Percentiles rank a stretch among this genome's conserved stretches.
Evolutionary conservation across 768 basidiomycete species (phyloP).

Genomic region (Tylopilus sp.): DNA sequence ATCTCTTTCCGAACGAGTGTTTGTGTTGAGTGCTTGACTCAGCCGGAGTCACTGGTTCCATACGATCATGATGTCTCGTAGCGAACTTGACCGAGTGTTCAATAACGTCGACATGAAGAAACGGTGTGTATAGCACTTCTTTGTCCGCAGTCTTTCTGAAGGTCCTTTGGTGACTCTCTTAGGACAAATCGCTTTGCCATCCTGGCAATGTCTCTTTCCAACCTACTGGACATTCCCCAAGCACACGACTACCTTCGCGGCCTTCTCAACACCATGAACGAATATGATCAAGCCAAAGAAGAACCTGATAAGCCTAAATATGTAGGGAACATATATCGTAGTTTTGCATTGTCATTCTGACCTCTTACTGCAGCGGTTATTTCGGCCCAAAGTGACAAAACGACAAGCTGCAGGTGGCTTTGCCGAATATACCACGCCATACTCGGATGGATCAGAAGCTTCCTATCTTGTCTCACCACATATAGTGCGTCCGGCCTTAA

Average conservation of each 20-base stretch:
- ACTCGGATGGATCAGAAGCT: constrained; percentile 56
- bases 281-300: constrained; percentile 72
- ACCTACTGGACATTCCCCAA: constrained; percentile 75
- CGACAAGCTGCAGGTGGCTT: constrained; percentile 49
- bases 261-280: constrained; percentile 64
- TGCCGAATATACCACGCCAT: constrained; percentile 59
- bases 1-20: background rate
- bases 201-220: constrained; percentile 83
- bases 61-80: constrained; percentile 73
- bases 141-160: background rate
- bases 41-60: constrained; percentile 88
- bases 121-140: constrained; percentile 44
- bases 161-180: constrained; percentile 6
- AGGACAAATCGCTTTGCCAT: constrained; percentile 83
- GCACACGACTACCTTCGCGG: constrained; percentile 78
- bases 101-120: constrained; percentile 74
- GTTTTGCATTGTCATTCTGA: constrained; percentile 6
- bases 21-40: constrained; percentile 4
- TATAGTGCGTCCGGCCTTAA: constrained; percentile 52
- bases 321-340: constrained; percentile 35
- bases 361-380: constrained; percentile 44
- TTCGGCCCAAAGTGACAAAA: constrained; percentile 56
- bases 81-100: constrained; percentile 74
- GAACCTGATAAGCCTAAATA: constrained; percentile 60
- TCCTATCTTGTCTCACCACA: constrained; percentile 73